Evolutionary conservation across 805 yeast species (phyloP), one percentile per base, ranked within the genome.

Genomic region (Metschnikowia drakensbergensis): DNA sequence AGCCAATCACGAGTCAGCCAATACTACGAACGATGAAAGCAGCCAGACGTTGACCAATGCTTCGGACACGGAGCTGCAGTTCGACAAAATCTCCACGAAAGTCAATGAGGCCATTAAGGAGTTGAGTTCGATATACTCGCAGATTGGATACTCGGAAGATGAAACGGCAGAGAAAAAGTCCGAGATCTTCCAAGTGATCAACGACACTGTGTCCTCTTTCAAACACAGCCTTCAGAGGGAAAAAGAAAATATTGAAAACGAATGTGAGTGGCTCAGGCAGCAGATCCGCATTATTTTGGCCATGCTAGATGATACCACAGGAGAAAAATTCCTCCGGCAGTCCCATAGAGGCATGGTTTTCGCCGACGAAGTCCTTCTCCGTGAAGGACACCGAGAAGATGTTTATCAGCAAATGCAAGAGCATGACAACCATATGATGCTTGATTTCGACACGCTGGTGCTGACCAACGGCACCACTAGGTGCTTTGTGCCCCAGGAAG

Each of bases 141-240:
- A 72, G 49, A 81, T 82, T 36, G 87, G 87, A 1, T 80, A 77
- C 57, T 71, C 83, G 1, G 60, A 69, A n/a, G 57, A 61, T 6
- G 84, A 81, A 48, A 75, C 79, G 2, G 58, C 74, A 10, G 63
- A 63, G 33, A 81, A 79, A 54, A 81, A 79, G 54, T 63, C 73
- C 31, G 69, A 71, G 38, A 74, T 82, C 10, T 81, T 81, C 54
- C 71, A 65, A 11, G 71, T 71, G 4, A 67, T 82, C 5, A 75
- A 81, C 32, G 69, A 70, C 27, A 76, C 82, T 1, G 77, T 82
- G 29, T 63, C 70, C 13, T 41, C 54, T 6, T 55, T 57, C 35
- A 50, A 51, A 13, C 43, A 46, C 31, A 55, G 46, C 17, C 54
- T 55, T 4, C 64, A 63, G 40, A 53, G 59, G 4, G 75, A 71